A percentile compares a stretch with the other conserved stretches of the same genome.
phyloP scores from a whole-genome alignment of 352 stramenopile species.

The Phytophthora chlamydospora region DNA sequence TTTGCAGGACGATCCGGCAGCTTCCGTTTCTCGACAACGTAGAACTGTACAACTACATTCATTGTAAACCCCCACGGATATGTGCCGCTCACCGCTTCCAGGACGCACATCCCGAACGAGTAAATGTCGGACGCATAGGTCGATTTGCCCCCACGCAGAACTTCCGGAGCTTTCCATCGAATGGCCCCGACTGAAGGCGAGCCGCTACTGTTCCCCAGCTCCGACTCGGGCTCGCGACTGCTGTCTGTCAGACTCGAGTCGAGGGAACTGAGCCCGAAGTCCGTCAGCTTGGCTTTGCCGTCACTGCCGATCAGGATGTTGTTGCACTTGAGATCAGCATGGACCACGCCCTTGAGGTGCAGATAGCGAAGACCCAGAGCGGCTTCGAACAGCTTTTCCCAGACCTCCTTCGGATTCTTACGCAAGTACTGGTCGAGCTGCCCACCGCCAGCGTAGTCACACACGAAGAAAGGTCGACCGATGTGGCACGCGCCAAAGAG shows the following conservation, averaged over 20 bases:
- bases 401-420: conserved; percentile 3
- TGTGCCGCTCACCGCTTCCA: conserved; percentile 14
- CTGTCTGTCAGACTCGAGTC: not conserved
- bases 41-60: conserved; percentile 7
- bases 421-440: conserved; percentile 16
- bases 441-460: conserved; percentile 15
- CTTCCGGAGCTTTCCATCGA: conserved; percentile 27
- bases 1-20: conserved; percentile 16
- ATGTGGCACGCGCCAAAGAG: conserved; percentile 15
- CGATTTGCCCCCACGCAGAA: conserved; percentile 1
- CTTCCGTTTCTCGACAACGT: conserved; percentile 1
- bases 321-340: conserved; percentile 71
- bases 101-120: conserved; percentile 36
- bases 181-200: not conserved
- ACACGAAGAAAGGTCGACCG: conserved; percentile 15
- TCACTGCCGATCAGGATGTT: conserved; percentile 27
- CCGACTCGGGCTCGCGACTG: not conserved
- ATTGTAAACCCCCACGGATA: conserved; percentile 15
- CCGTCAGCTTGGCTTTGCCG: conserved; percentile 15
- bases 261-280: conserved; percentile 23
- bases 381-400: conserved; percentile 31
- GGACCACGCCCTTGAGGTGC: conserved; percentile 48
- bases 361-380: conserved; percentile 59
- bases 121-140: conserved; percentile 32
- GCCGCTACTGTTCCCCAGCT: not conserved